phyloP scores from a whole-genome alignment of 83 land plant genomes.

The Thuja plicata region DNA sequence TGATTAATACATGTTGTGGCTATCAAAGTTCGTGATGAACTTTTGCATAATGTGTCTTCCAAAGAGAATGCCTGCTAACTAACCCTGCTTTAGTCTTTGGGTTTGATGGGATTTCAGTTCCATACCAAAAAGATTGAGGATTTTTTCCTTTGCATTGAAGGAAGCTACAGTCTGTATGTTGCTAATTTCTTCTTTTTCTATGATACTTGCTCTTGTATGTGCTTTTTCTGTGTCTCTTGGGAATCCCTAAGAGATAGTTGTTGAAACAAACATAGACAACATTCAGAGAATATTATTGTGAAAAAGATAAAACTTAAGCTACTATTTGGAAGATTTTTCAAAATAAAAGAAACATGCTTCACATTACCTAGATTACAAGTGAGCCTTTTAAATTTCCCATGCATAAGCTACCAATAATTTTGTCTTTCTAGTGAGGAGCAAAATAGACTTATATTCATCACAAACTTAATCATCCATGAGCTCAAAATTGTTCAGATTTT shows the following conservation, averaged over 20 bases:
- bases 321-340: background rate
- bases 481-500: background rate
- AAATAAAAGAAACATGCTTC: background rate
- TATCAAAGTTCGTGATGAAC: no score
- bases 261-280: conserved; percentile 24
- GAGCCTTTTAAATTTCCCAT: background rate
- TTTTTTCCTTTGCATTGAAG: conserved; percentile 75
- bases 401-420: background rate
- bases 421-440: background rate
- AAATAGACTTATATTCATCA: no score
- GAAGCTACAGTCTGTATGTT: conserved; percentile 82
- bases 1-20: no score
- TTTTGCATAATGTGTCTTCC: no score
- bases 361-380: background rate
- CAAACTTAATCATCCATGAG: background rate
- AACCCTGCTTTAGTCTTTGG: conserved; percentile 57
- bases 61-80: conserved; percentile 58
- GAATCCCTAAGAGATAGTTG: conserved; percentile 80
- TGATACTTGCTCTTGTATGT: conserved; percentile 76
- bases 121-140: conserved; percentile 53
- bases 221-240: conserved; percentile 82
- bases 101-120: conserved; percentile 53
- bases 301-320: background rate
- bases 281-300: background rate
- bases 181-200: conserved; percentile 83